phyloP scores from a whole-genome alignment of 140 eudicot species.

The Cichorium intybus region DNA sequence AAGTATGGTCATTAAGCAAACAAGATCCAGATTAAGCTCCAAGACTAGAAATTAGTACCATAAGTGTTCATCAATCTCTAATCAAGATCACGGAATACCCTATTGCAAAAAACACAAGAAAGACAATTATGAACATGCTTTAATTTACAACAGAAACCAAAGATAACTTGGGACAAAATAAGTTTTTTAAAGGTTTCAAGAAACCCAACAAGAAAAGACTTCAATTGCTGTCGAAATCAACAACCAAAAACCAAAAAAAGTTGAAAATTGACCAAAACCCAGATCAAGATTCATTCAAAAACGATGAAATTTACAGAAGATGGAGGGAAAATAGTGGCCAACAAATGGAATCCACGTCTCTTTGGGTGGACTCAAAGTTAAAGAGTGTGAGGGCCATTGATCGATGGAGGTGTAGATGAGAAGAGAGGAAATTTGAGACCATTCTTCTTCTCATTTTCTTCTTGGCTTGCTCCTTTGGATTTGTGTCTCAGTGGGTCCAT shows the following conservation, averaged over 20 bases:
- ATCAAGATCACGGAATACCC: conserved; percentile 15
- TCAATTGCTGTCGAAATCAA: conserved; percentile 19
- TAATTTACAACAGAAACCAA: conserved; percentile 16
- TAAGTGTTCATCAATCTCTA: not conserved
- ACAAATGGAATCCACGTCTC: conserved; percentile 48
- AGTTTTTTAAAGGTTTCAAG: conserved; percentile 18
- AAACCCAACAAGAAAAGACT: conserved; percentile 24
- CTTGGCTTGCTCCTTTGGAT: conserved; percentile 62
- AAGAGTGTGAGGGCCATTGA: conserved; percentile 44
- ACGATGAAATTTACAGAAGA: conserved; percentile 20
- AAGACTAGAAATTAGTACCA: conserved; percentile 16
- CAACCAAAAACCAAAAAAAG: conserved; percentile 14
- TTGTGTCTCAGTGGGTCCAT: conserved; percentile 52
- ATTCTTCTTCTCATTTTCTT: conserved; percentile 32
- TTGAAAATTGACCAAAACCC: conserved; percentile 28
- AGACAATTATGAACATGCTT: conserved; percentile 22
- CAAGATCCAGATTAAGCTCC: conserved; percentile 27
- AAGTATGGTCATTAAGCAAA: not conserved
- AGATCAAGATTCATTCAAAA: conserved; percentile 46
- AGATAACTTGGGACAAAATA: conserved; percentile 7
- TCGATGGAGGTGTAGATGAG: conserved; percentile 36
- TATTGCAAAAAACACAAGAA: conserved; percentile 15
- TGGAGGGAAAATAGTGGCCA: conserved; percentile 20
- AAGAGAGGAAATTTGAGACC: conserved; percentile 32
- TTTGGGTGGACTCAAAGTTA: conserved; percentile 73